These are phyloP conservation scores for Poa annua DNA, from an alignment of 176 grass and related monocot species.

Conservation along the genomic window DNA sequence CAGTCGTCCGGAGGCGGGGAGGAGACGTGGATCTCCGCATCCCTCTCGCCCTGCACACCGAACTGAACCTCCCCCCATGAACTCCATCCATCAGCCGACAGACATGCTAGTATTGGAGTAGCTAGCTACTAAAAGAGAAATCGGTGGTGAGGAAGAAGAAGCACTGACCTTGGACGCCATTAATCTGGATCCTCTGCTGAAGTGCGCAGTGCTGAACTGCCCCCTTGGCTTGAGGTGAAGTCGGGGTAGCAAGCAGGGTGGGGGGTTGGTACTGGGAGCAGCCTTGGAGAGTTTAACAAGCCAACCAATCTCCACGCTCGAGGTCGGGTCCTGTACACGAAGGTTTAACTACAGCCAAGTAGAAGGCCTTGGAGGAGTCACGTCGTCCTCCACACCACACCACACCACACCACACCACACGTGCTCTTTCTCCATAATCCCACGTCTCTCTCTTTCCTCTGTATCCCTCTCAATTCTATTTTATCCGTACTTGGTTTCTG, in stretches of 20 bases:
- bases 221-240: neutral
- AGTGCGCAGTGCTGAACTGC: neutral
- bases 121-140: neutral
- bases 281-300: neutral
- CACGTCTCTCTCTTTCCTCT: neutral
- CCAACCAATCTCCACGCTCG: neutral
- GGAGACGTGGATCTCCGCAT: slow-evolving; percentile 26
- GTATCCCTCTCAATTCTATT: neutral
- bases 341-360: neutral
- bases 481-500: neutral
- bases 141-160: neutral
- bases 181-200: neutral
- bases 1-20: neutral
- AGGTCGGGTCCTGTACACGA: neutral
- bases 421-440: neutral
- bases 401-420: neutral
- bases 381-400: slow-evolving; percentile 2
- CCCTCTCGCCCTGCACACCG: slow-evolving; percentile 1
- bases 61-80: neutral
- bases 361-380: slow-evolving; percentile 6
- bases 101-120: too few relatives aligned
- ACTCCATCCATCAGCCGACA: neutral
- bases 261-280: neutral
- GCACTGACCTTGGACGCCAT: slow-evolving; percentile 16
- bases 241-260: too few relatives aligned